phyloP scores from a whole-genome alignment of 805 yeast species.

The Yamadazyma philogaea region DNA sequence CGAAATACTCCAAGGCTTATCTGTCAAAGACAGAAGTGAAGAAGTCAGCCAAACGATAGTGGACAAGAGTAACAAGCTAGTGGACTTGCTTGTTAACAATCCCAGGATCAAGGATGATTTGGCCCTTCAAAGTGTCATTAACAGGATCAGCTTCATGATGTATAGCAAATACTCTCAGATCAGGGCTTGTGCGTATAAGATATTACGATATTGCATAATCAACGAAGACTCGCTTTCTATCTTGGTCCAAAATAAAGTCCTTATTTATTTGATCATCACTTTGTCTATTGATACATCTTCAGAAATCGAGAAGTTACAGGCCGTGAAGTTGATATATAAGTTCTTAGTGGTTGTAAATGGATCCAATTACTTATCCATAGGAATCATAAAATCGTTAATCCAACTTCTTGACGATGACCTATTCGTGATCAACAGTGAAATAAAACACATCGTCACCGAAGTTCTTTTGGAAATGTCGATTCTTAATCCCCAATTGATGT shows the following conservation, averaged over 20 bases:
- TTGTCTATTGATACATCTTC: conserved; percentile 57
- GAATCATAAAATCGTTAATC: conserved; percentile 65
- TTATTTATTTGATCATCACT: conserved; percentile 61
- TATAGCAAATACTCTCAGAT: conserved; percentile 57
- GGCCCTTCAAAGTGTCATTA: conserved; percentile 53
- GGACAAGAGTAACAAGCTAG: conserved; percentile 49
- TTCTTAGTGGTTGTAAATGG: conserved; percentile 56
- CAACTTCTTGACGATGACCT: conserved; percentile 48
- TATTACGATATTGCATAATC: conserved; percentile 62
- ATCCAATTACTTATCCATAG: conserved; percentile 50
- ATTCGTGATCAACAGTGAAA: conserved; percentile 10
- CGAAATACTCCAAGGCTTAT: conserved; percentile 55
- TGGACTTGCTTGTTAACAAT: conserved; percentile 50
- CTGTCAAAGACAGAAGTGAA: conserved; percentile 43
- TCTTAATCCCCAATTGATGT: conserved; percentile 39
- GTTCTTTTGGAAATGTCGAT: conserved; percentile 38
- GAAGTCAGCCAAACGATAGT: conserved; percentile 20
- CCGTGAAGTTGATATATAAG: conserved; percentile 64
- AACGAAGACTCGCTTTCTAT: conserved; percentile 52
- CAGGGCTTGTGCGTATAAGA: conserved; percentile 71
- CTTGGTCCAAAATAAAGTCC: conserved; percentile 54
- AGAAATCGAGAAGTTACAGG: conserved; percentile 68
- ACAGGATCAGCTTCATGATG: conserved; percentile 58
- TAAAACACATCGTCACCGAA: conserved; percentile 39
- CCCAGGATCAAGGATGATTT: conserved; percentile 66